A percentile compares a stretch with the other conserved stretches of the same genome.
These are phyloP conservation scores for Fomitopsis palustris DNA, from an alignment of 1,284 basidiomycete species.

Conservation along the genomic window DNA sequence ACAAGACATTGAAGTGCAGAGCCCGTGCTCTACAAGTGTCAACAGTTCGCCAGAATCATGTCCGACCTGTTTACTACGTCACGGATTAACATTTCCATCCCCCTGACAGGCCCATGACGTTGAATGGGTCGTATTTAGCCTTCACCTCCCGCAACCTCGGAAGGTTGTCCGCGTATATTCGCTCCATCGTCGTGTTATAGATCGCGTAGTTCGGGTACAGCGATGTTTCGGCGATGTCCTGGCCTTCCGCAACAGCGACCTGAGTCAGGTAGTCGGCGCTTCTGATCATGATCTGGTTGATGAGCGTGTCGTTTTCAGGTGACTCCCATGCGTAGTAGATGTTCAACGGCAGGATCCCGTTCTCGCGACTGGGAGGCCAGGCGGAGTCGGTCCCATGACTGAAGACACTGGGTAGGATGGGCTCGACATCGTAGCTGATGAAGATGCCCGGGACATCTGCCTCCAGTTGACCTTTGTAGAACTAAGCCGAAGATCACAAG, in stretches of 20 bases:
- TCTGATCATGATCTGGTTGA: constrained; percentile 36
- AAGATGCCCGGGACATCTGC: constrained; percentile 20
- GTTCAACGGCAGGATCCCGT: constrained; percentile 41
- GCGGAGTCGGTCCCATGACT: constrained; percentile 39
- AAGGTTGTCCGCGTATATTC: constrained; percentile 50
- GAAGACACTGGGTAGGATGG: constrained; percentile 47
- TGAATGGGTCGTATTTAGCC: constrained; percentile 40
- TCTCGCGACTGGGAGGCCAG: constrained; percentile 44
- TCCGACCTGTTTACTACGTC: neutral
- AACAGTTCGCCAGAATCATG: neutral
- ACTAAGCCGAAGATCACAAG: no score
- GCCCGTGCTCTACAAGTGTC: neutral
- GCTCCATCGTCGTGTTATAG: constrained; percentile 38
- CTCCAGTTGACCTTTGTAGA: constrained; percentile 22
- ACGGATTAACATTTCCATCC: constrained; percentile 37
- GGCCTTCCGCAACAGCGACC: constrained; percentile 40
- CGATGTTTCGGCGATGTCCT: constrained; percentile 33
- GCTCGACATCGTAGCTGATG: constrained; percentile 51
- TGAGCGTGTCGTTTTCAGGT: constrained; percentile 31
- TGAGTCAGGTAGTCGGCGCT: constrained; percentile 36
- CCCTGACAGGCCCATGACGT: constrained; percentile 57
- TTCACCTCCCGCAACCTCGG: constrained; percentile 37
- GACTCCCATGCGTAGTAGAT: constrained; percentile 44
- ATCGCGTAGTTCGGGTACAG: constrained; percentile 52
- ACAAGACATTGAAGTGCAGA: neutral